Base-by-base conservation (phyloP, 495 filamentous ascomycete genomes). In the Hypomontagnella monticulosa region DNA sequence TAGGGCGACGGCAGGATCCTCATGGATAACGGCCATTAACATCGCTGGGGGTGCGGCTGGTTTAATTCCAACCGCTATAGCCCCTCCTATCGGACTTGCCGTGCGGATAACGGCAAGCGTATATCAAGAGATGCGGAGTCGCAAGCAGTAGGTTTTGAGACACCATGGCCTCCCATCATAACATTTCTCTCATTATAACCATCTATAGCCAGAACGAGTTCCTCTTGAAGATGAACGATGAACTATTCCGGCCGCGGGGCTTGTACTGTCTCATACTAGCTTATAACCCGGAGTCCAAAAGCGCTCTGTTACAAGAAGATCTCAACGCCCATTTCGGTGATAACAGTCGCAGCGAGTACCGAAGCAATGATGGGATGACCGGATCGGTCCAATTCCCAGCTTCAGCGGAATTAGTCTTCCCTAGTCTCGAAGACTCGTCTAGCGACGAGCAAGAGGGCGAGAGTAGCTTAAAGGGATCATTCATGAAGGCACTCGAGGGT, bases 231-330 rank as follows among this genome's bases (percentile, higher is more conserved):
- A 81, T 86, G 69, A 89, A 89, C 72, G 72, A 81, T 5, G 76
- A 83, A 33, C 79, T 87, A 42, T 89, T 88, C 74, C 76, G 75
- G 27, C 87, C 87, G 0, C 83, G 80, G 14, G 87, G 87, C 5
- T 77, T 89, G 0, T 87, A 81, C 70, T 84, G 81, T 53, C 70
- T 89, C 4, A 74, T 89, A 33, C 85, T 89, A 82, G 84, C 83
- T 7, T 88, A 83, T 72, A 81, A 48, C 6, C 53, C 56, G 6
- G 51, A 64, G 16, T 43, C 64, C 14, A 41, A 57, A 16, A 59
- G 68, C 40, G 51, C 49, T 15, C 15, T 60, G 3, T 10, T 30
- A 34, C 48, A 67, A 40, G 43, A 57, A n/a, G 49, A 58, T 36
- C 51, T 70, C 32, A 52, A 56, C 38, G 30, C 32, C 5, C 48